Evolutionary conservation across 83 land plant genomes (phyloP).

Genomic region (Picea mariana): DNA sequence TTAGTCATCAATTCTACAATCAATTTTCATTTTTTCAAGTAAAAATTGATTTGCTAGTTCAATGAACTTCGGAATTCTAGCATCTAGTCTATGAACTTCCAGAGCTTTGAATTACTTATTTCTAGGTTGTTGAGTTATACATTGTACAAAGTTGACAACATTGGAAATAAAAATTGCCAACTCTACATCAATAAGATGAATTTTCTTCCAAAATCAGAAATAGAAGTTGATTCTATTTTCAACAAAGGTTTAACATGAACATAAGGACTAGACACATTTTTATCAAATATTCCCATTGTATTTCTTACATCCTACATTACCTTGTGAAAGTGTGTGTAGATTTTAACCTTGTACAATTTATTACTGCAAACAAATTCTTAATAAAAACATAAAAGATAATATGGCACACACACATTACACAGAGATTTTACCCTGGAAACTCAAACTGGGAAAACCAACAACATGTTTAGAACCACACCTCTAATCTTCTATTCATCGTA

Average conservation of each 20-base stretch:
- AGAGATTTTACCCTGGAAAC: too few species aligned
- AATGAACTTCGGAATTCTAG: background rate
- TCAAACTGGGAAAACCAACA: too few species aligned
- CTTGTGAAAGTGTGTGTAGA: constrained; percentile 6
- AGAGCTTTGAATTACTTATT: background rate
- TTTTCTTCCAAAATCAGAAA: constrained; percentile 1
- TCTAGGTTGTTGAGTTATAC: background rate
- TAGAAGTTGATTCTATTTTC: background rate
- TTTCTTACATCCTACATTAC: background rate
- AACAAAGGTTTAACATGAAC: background rate
- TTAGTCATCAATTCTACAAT: constrained; percentile 1
- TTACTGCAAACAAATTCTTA: too few species aligned
- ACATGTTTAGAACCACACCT: too few species aligned
- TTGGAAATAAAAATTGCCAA: constrained; percentile 8
- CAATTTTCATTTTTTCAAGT: background rate
- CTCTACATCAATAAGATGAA: constrained; percentile 1
- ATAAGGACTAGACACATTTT: background rate
- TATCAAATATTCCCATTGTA: background rate
- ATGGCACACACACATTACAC: too few species aligned
- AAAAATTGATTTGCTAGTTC: background rate
- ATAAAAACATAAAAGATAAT: too few species aligned
- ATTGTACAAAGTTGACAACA: constrained; percentile 14
- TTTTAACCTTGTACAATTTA: too few species aligned
- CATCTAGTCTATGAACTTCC: background rate
- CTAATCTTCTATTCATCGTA: too few species aligned